These are phyloP conservation scores for Aspergillus persii DNA, from an alignment of 2,329 filamentous ascomycete genomes.

Conservation along the genomic window DNA sequence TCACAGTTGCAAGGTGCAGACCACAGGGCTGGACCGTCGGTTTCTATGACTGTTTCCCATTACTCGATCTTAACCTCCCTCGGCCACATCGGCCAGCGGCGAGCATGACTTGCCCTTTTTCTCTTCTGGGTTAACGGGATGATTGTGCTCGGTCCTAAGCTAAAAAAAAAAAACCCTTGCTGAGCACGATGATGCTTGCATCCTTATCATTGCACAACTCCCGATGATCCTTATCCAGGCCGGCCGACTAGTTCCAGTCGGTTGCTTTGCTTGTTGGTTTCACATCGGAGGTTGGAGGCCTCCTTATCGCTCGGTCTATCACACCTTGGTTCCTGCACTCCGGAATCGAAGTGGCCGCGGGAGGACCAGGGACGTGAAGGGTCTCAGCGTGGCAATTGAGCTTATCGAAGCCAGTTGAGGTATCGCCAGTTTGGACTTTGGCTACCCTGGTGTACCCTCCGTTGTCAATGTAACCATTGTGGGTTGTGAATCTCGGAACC, in stretches of 20 bases:
- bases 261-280: slow-evolving; percentile 2
- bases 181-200: not conserved
- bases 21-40: not conserved
- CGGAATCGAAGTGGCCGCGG: too few relatives aligned
- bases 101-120: too few relatives aligned
- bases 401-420: too few relatives aligned
- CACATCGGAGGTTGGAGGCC: not conserved
- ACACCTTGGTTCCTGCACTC: too few relatives aligned
- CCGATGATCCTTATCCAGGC: slow-evolving; percentile 20
- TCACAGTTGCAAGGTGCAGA: not conserved
- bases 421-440: too few relatives aligned
- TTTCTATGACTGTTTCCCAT: slow-evolving; percentile 19
- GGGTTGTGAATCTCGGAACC: slow-evolving; percentile 21
- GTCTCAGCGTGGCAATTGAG: too few relatives aligned
- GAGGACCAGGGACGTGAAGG: too few relatives aligned
- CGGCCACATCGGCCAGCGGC: slow-evolving; percentile 13
- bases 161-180: not conserved
- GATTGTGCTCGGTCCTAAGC: not conserved
- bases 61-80: slow-evolving; percentile 17
- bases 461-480: slow-evolving; percentile 1
- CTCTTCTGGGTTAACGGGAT: too few relatives aligned
- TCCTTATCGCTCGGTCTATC: too few relatives aligned
- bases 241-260: not conserved
- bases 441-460: too few relatives aligned
- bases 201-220: slow-evolving; percentile 11